phyloP scores from a whole-genome alignment of 2,329 filamentous ascomycete genomes.

The Madurella mycetomatis region DNA sequence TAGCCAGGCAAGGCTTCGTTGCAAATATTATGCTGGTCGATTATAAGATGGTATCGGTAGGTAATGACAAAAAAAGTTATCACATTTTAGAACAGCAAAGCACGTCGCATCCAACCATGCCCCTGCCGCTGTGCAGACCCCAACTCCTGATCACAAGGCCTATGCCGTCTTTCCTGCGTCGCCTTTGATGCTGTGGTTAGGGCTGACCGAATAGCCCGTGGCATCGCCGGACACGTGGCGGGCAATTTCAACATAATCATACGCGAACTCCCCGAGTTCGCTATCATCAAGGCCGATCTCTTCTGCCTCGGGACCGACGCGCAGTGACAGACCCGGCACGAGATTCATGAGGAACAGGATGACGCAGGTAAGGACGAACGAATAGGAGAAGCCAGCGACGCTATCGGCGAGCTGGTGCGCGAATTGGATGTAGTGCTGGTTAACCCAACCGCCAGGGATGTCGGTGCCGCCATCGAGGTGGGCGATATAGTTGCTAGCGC shows the following conservation, averaged over 20 bases:
- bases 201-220: conserved; percentile 18
- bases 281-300: conserved; percentile 67
- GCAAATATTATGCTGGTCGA: not conserved
- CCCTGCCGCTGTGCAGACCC: not conserved
- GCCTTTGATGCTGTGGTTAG: conserved; percentile 23
- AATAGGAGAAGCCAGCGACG: conserved; percentile 59
- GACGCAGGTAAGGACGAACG: conserved; percentile 63
- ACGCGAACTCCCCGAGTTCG: conserved; percentile 77
- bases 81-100: not conserved
- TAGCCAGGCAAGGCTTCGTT: no score
- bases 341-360: conserved; percentile 69
- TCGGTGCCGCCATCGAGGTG: conserved; percentile 63
- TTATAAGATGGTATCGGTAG: not conserved
- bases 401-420: conserved; percentile 68
- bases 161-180: conserved; percentile 18
- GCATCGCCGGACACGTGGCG: conserved; percentile 31
- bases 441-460: conserved; percentile 63
- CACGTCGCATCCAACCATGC: not conserved
- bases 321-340: conserved; percentile 65
- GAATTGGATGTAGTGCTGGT: conserved; percentile 65
- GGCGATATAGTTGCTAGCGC: conserved; percentile 60
- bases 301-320: conserved; percentile 63
- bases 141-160: not conserved
- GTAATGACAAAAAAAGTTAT: not conserved
- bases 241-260: conserved; percentile 72